phyloP scores from a whole-genome alignment of 2,329 filamentous ascomycete genomes.

The Pseudogymnoascus sp. region DNA sequence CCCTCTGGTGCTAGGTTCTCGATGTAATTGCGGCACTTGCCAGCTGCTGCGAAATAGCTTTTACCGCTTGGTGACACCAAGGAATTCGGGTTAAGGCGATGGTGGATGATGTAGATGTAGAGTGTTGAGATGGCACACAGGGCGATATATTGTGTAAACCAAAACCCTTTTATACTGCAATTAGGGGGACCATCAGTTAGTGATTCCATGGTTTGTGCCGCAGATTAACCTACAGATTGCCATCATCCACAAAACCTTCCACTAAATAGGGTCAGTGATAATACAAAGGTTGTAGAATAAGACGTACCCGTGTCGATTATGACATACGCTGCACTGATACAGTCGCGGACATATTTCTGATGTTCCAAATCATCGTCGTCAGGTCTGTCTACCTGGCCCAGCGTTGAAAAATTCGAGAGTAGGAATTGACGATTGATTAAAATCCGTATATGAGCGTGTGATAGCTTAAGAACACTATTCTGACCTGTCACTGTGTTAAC shows the following conservation, averaged over 20 bases:
- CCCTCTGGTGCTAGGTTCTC: background rate
- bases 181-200: background rate
- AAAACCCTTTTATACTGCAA: slow-evolving; percentile 36
- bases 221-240: slow-evolving; percentile 30
- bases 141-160: slow-evolving; percentile 47
- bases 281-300: background rate
- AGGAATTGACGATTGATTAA: slow-evolving; percentile 49
- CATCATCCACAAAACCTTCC: background rate
- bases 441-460: slow-evolving; percentile 49
- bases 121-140: slow-evolving; percentile 48
- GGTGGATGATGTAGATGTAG: slow-evolving; percentile 48
- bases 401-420: slow-evolving; percentile 34
- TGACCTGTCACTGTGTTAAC: slow-evolving; percentile 39
- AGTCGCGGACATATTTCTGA: slow-evolving; percentile 34
- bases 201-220: slow-evolving; percentile 29
- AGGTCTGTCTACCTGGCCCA: slow-evolving; percentile 23
- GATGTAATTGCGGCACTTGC: slow-evolving; percentile 11
- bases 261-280: background rate
- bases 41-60: slow-evolving; percentile 13
- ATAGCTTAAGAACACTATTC: slow-evolving; percentile 45
- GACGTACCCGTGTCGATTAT: slow-evolving; percentile 38
- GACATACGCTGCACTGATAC: slow-evolving; percentile 40
- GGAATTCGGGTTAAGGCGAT: slow-evolving; percentile 5
- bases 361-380: slow-evolving; percentile 22
- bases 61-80: background rate